phyloP scores from a whole-genome alignment of 495 filamentous ascomycete species.

The Lasiosphaeriaceae sp. region DNA sequence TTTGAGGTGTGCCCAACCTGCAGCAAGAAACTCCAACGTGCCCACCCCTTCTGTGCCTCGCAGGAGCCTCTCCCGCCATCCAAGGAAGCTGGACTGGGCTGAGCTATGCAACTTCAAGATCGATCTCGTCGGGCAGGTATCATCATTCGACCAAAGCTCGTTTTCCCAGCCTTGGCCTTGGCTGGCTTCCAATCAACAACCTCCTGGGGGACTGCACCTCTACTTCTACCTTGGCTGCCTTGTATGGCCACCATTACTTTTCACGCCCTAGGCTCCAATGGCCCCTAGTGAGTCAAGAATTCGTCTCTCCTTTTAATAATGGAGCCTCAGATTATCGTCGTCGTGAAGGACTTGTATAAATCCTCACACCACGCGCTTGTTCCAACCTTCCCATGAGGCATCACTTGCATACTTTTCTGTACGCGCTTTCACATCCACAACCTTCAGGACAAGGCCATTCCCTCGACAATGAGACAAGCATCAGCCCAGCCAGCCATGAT shows the following conservation, averaged over 20 bases:
- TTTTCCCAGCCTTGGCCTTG: not conserved
- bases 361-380: not conserved
- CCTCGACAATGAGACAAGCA: constrained; percentile 33
- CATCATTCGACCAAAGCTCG: not conserved
- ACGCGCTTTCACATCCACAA: not conserved
- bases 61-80: not conserved
- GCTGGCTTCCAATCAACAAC: not conserved
- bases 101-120: not conserved
- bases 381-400: not conserved
- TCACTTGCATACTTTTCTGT: not conserved
- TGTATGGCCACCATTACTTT: not conserved
- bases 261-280: not conserved
- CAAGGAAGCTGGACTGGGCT: not conserved
- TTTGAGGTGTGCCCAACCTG: not conserved
- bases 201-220: not conserved
- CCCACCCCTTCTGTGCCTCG: not conserved
- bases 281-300: not conserved
- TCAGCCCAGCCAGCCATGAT: constrained; percentile 45
- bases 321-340: not conserved
- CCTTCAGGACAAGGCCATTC: not conserved
- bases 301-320: not conserved
- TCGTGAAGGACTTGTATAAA: not conserved
- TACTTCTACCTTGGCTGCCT: not conserved
- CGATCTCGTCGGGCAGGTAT: not conserved
- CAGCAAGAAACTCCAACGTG: no score